phyloP scores from a whole-genome alignment of 805 yeast species.

The Schwanniomyces polymorphus region DNA sequence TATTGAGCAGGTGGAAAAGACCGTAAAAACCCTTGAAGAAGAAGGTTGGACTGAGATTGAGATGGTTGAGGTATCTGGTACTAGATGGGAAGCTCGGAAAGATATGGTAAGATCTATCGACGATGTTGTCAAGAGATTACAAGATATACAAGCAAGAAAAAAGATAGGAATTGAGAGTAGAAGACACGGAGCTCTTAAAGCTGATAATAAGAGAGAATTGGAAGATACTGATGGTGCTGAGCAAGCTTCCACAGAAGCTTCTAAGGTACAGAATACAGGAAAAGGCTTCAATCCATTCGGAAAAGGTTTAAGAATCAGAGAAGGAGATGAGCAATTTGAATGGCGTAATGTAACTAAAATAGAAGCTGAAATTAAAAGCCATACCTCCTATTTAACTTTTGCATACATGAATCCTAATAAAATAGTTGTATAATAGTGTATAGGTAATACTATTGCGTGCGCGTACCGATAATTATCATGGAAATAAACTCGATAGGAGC shows the following conservation, averaged over 20 bases:
- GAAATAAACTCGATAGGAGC: background rate
- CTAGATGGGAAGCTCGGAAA: conserved; percentile 85
- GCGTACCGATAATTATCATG: conserved; percentile 1
- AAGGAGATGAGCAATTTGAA: conserved; percentile 77
- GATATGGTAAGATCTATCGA: conserved; percentile 80
- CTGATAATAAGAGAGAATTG: conserved; percentile 24
- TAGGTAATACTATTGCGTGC: conserved; percentile 1
- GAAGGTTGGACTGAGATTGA: conserved; percentile 85
- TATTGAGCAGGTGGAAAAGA: conserved; percentile 91
- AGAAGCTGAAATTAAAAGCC: conserved; percentile 87
- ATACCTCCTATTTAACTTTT: conserved; percentile 91
- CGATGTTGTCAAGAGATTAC: conserved; percentile 74
- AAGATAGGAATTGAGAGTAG: conserved; percentile 61
- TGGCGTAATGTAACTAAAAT: conserved; percentile 87
- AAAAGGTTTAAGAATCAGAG: conserved; percentile 76
- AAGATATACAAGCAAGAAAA: conserved; percentile 73
- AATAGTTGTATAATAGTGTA: conserved; percentile 4
- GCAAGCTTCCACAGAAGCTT: conserved; percentile 10
- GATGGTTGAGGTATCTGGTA: conserved; percentile 87
- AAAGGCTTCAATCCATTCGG: conserved; percentile 90
- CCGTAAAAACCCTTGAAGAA: conserved; percentile 70
- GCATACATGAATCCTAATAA: conserved; percentile 50
- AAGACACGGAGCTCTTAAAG: conserved; percentile 36
- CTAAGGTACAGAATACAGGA: conserved; percentile 36
- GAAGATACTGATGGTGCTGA: conserved; percentile 17